Percentiles rank a stretch among this genome's conserved stretches.
phyloP scores from a whole-genome alignment of 441 rosid genomes.

The Populus tomentosa region DNA sequence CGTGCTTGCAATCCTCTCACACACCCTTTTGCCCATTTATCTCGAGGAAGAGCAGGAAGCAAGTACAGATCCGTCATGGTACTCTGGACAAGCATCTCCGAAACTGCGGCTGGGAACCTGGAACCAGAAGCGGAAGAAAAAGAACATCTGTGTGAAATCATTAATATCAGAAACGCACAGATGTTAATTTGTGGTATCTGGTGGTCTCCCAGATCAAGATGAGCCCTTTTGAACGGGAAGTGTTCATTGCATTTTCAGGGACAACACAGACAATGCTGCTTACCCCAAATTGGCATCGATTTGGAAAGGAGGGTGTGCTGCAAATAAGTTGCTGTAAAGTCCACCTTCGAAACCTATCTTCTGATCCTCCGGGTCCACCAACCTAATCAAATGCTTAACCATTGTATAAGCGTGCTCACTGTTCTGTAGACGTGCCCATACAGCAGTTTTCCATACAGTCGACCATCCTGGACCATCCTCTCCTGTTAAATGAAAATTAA shows the following conservation, averaged over 20 bases:
- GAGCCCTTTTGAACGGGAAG: not conserved
- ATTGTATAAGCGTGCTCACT: conserved; percentile 69
- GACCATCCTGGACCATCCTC: conserved; percentile 29
- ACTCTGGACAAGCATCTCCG: conserved; percentile 93
- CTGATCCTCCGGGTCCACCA: conserved; percentile 66
- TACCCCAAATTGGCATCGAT: conserved; percentile 97
- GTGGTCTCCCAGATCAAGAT: not conserved
- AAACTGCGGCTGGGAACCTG: conserved; percentile 73
- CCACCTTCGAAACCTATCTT: conserved; percentile 68
- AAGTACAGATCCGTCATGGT: conserved; percentile 61
- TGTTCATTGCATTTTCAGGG: not conserved
- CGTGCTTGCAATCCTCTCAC: conserved; percentile 77
- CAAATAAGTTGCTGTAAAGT: conserved; percentile 78
- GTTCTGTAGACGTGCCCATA: conserved; percentile 84
- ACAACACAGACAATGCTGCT: conserved; percentile 13
- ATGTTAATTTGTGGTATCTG: not conserved
- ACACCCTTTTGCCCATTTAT: conserved; percentile 73
- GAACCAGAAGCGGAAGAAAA: not conserved
- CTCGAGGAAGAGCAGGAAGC: conserved; percentile 85
- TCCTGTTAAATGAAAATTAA: conserved; percentile 39
- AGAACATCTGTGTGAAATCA: not conserved
- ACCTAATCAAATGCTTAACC: conserved; percentile 63
- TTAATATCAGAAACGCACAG: not conserved
- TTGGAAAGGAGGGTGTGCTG: conserved; percentile 95
- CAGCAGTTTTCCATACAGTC: conserved; percentile 73